These are phyloP conservation scores for Funneliformis geosporum DNA, from an alignment of 192 early-diverging fungal species.

Conservation along the genomic window DNA sequence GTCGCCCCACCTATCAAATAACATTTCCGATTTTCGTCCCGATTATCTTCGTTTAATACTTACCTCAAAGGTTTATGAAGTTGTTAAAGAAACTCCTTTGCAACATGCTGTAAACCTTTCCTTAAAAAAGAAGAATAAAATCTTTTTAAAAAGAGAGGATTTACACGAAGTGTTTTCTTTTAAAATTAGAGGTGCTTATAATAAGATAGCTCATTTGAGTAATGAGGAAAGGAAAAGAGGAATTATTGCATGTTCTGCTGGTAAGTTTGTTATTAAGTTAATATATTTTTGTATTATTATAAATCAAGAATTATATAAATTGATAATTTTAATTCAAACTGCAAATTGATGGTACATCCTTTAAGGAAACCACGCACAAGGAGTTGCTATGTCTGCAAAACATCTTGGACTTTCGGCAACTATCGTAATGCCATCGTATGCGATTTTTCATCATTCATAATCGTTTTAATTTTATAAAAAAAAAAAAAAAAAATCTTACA, in stretches of 20 bases:
- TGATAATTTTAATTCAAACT: no score
- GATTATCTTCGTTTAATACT: conserved; percentile 95
- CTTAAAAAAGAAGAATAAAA: conserved; percentile 60
- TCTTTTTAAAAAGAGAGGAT: conserved; percentile 95
- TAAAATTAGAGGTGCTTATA: conserved; percentile 98
- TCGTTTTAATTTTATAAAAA: neutral
- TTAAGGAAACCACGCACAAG: conserved; percentile 93
- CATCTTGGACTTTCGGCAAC: conserved; percentile 89
- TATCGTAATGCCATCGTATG: conserved; percentile 92
- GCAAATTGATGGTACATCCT: neutral
- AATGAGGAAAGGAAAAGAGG: conserved; percentile 77
- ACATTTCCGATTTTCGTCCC: conserved; percentile 38
- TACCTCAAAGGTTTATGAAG: conserved; percentile 93
- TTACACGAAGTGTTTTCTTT: conserved; percentile 97
- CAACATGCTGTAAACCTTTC: conserved; percentile 83
- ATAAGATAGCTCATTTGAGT: conserved; percentile 83
- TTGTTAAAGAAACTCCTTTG: conserved; percentile 89
- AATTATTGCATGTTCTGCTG: conserved; percentile 96
- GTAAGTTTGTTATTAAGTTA: conserved; percentile 30
- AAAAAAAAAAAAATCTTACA: neutral
- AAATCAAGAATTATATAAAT: no score
- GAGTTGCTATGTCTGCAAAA: conserved; percentile 91
- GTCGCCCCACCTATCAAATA: conserved; percentile 18
- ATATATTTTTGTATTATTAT: no score
- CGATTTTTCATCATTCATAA: conserved; percentile 2